Evolutionary conservation across 306 rosid species (phyloP).

Genomic region (Senna siamea): DNA sequence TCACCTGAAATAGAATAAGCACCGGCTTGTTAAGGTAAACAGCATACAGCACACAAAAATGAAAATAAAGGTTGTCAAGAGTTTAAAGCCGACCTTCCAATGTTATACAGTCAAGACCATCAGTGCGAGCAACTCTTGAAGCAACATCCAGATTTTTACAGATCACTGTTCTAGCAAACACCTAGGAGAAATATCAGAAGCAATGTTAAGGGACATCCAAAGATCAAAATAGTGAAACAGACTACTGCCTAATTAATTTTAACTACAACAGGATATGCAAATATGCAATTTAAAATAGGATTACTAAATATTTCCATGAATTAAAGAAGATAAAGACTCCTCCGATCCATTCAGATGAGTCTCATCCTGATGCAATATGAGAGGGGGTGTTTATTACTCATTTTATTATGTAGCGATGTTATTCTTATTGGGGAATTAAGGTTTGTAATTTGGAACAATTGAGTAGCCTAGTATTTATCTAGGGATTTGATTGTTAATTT

Average conservation of each 20-base stretch:
- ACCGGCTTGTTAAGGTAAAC: constrained; percentile 40
- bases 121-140: constrained; percentile 82
- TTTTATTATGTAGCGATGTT: too few species aligned
- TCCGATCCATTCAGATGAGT: neutral
- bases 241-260: neutral
- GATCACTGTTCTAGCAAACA: constrained; percentile 92
- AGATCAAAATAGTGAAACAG: constrained; percentile 8
- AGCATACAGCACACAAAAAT: constrained; percentile 9
- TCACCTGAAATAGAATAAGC: constrained; percentile 65
- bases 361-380: neutral
- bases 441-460: too few species aligned
- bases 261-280: constrained; percentile 5
- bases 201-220: constrained; percentile 37
- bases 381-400: too few species aligned
- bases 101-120: constrained; percentile 95
- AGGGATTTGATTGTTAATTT: too few species aligned
- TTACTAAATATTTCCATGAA: constrained; percentile 13
- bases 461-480: too few species aligned
- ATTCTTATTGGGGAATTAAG: too few species aligned
- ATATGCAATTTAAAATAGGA: neutral
- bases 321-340: neutral
- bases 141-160: constrained; percentile 96
- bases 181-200: constrained; percentile 53
- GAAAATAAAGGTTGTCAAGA: constrained; percentile 29
- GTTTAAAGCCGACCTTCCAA: constrained; percentile 70